Evolutionary conservation across 352 stramenopile genomes (phyloP).

Genomic region (Phytophthora megakarya): DNA sequence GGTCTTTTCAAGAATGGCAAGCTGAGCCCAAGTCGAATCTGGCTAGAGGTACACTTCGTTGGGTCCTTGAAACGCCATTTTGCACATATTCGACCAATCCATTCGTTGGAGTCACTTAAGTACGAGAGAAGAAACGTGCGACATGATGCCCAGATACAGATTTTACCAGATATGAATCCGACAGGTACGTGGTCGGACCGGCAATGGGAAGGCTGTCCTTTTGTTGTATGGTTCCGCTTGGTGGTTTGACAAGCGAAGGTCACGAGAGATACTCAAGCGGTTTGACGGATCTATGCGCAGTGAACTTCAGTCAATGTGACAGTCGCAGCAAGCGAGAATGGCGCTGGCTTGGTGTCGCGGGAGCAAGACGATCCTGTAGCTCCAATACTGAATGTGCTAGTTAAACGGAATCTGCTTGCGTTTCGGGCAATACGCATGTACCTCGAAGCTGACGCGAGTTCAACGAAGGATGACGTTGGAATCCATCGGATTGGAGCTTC

Average conservation of each 20-base stretch:
- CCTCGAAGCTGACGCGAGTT: not conserved
- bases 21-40: not conserved
- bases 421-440: not conserved
- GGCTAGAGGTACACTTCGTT: not conserved
- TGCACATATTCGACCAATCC: not conserved
- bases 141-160: conserved; percentile 9
- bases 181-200: conserved; percentile 4
- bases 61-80: conserved; percentile 1
- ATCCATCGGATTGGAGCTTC: too few species aligned
- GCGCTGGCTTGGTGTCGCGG: not conserved
- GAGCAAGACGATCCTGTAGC: too few species aligned
- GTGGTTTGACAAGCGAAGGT: conserved; percentile 20
- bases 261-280: conserved; percentile 13
- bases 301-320: conserved; percentile 24
- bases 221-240: not conserved
- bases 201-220: not conserved
- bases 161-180: too few species aligned
- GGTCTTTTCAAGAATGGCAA: conserved; percentile 26
- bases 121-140: conserved; percentile 11
- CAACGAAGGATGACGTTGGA: not conserved
- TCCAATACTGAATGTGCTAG: too few species aligned
- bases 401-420: too few species aligned
- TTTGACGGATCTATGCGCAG: conserved; percentile 14
- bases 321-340: conserved; percentile 2
- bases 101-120: not conserved